Evolutionary conservation across 805 yeast genomes (phyloP).

Genomic region (Barnettozyma pratensis): DNA sequence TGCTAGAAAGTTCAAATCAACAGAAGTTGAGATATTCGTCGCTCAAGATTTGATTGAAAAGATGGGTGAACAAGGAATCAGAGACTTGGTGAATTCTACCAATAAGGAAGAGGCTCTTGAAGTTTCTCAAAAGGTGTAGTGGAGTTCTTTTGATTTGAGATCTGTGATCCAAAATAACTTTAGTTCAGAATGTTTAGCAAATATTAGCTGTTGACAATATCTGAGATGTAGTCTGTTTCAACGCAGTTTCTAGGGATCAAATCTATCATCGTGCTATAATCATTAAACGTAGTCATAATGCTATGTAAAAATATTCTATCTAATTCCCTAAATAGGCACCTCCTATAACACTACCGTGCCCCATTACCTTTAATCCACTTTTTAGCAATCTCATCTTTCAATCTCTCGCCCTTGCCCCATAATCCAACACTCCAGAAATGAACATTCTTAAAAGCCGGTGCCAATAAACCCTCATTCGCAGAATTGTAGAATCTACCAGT

Average conservation of each 20-base stretch:
- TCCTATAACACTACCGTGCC: background rate
- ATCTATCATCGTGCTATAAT: too few relatives aligned
- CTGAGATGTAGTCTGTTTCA: too few relatives aligned
- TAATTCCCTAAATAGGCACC: too few relatives aligned
- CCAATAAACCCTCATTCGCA: constrained; percentile 14
- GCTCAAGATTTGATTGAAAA: constrained; percentile 12
- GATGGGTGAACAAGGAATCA: constrained; percentile 17
- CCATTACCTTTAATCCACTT: constrained; percentile 46
- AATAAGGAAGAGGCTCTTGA: background rate
- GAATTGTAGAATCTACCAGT: constrained; percentile 16
- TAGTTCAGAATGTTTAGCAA: too few relatives aligned
- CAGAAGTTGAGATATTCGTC: constrained; percentile 18
- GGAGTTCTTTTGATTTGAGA: too few relatives aligned
- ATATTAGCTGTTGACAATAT: too few relatives aligned
- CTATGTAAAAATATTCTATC: too few relatives aligned
- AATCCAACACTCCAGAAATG: constrained; percentile 69
- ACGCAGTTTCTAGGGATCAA: too few relatives aligned
- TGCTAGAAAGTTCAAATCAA: constrained; percentile 28
- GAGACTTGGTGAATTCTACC: constrained; percentile 7
- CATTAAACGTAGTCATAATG: too few relatives aligned
- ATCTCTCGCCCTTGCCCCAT: constrained; percentile 48
- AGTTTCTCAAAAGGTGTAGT: background rate
- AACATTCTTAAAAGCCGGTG: constrained; percentile 38
- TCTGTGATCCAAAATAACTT: too few relatives aligned
- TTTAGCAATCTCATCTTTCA: constrained; percentile 50